Percentiles rank a stretch among this genome's conserved stretches.
Conservation (phyloP, 2,329 filamentous ascomycete species). For the Zopfia rhizophila region DNA sequence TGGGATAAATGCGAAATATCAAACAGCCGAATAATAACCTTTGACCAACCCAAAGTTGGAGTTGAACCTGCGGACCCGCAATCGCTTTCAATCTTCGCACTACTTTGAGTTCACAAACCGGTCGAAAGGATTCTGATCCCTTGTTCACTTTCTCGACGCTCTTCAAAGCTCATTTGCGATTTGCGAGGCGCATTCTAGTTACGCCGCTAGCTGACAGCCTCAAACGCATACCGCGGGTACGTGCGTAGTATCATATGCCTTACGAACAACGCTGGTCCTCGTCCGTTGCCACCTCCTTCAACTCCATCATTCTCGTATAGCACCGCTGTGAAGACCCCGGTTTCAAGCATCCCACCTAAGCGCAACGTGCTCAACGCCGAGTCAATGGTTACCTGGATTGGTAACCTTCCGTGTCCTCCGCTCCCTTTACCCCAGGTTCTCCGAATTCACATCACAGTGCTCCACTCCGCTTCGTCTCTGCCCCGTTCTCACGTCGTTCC, state of each 20-base stretch:
- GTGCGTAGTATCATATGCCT: background rate
- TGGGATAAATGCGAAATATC: conserved; percentile 20
- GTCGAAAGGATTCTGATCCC: conserved; percentile 14
- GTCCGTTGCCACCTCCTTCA: conserved; percentile 13
- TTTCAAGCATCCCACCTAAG: conserved; percentile 22
- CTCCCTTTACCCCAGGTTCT: conserved; percentile 25
- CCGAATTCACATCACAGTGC: conserved; percentile 19
- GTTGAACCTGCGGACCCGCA: background rate
- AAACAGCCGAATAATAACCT: conserved; percentile 14
- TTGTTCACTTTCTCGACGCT: conserved; percentile 6
- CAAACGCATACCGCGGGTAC: too few species aligned
- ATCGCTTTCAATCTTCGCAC: background rate
- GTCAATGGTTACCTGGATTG: conserved; percentile 18
- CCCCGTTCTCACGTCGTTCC: conserved; percentile 1
- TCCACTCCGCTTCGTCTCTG: conserved; percentile 1
- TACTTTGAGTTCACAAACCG: too few species aligned
- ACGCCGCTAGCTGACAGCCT: conserved; percentile 10
- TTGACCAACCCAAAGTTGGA: too few species aligned
- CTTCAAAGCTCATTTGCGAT: background rate
- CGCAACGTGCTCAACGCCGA: too few species aligned
- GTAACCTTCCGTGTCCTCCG: conserved; percentile 27
- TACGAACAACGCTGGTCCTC: conserved; percentile 6
- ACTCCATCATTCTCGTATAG: conserved; percentile 9
- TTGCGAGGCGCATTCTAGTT: conserved; percentile 6
- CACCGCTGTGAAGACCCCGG: conserved; percentile 5